Conservation (phyloP, 164 flowering plant species). For the Annona cherimola region DNA sequence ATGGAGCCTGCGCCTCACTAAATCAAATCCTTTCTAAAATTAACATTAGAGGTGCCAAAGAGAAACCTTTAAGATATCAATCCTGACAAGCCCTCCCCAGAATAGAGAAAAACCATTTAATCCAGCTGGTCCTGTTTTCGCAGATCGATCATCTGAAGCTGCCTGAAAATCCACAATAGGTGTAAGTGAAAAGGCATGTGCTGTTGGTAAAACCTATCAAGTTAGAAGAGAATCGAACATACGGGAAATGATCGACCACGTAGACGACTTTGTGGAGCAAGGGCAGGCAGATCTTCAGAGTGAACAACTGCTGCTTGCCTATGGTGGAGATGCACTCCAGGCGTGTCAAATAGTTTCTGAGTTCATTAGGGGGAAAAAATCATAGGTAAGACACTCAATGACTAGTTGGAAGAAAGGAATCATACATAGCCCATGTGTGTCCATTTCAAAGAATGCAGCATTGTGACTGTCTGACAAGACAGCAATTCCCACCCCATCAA, state of each 20-base stretch:
- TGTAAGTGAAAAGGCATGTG: neutral
- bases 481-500: too few species aligned
- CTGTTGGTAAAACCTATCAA: neutral
- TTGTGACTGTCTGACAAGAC: neutral
- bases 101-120: slow-evolving; percentile 74
- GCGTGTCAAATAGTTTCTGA: slow-evolving; percentile 91
- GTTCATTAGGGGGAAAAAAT: neutral
- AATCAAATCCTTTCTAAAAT: neutral
- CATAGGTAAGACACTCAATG: neutral
- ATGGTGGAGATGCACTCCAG: slow-evolving; percentile 98
- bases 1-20: too few species aligned
- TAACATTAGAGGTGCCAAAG: neutral
- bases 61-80: slow-evolving; percentile 74
- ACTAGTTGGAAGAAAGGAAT: too few species aligned
- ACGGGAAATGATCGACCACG: slow-evolving; percentile 73
- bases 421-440: too few species aligned
- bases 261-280: slow-evolving; percentile 93
- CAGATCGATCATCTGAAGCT: slow-evolving; percentile 13
- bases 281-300: slow-evolving; percentile 81
- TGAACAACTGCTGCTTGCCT: slow-evolving; percentile 93
- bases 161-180: slow-evolving; percentile 25
- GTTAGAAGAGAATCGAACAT: slow-evolving; percentile 15
- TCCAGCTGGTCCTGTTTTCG: slow-evolving; percentile 27
- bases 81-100: slow-evolving; percentile 96
- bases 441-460: neutral